phyloP scores from a whole-genome alignment of 2,329 filamentous ascomycete genomes.

The Lachnellula occidentalis region DNA sequence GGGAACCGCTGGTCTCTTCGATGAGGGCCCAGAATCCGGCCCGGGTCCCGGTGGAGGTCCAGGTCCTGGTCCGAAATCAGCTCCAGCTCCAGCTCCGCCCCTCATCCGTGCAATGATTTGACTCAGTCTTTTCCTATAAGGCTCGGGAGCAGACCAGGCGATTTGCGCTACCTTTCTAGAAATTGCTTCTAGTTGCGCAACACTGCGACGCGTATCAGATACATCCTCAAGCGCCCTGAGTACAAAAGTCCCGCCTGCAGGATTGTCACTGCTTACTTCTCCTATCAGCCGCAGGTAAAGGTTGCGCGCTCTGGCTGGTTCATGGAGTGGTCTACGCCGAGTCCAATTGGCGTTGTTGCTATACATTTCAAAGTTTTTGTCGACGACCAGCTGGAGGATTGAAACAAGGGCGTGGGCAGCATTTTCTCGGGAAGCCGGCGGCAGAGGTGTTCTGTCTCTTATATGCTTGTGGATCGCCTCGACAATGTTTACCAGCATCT shows the following conservation, averaged over 20 bases:
- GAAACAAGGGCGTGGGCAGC: constrained; percentile 22
- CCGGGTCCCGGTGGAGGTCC: neutral
- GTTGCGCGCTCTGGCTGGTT: constrained; percentile 25
- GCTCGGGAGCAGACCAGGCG: constrained; percentile 19
- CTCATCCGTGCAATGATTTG: constrained; percentile 21
- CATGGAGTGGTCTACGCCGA: constrained; percentile 18
- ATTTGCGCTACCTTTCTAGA: constrained; percentile 9
- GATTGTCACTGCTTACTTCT: constrained; percentile 10
- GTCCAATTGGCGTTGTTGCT: constrained; percentile 12
- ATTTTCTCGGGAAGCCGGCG: constrained; percentile 12
- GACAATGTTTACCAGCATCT: constrained; percentile 23
- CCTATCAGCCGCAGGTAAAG: constrained; percentile 27
- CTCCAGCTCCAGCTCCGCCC: constrained; percentile 3
- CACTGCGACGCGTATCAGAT: constrained; percentile 19
- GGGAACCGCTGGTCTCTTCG: constrained; percentile 21
- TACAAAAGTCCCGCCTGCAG: constrained; percentile 21
- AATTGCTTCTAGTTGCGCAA: constrained; percentile 21
- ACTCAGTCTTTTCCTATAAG: constrained; percentile 19
- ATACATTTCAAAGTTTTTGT: constrained; percentile 24
- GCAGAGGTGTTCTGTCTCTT: constrained; percentile 16
- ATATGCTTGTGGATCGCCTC: constrained; percentile 20
- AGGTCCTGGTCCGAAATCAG: neutral
- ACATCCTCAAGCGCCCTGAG: constrained; percentile 24
- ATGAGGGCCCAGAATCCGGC: constrained; percentile 1
- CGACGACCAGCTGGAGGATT: constrained; percentile 24